Evolutionary conservation across 768 basidiomycete species (phyloP).

Genomic region (Termitomyces heimii): DNA sequence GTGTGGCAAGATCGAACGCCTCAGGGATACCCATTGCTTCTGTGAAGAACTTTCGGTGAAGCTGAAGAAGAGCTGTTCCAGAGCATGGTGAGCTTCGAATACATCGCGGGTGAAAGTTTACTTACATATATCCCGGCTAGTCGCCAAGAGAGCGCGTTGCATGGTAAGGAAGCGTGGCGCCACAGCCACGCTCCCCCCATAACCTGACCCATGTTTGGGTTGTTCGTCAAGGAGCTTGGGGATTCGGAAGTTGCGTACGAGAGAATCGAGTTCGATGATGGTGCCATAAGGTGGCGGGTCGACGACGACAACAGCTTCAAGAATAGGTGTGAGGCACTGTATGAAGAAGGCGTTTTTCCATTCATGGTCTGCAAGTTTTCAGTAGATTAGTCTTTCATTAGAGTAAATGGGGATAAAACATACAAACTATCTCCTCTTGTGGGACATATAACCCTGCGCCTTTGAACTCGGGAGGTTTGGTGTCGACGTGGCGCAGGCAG

Average conservation of each 20-base stretch:
- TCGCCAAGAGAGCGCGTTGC: slow-evolving; percentile 57
- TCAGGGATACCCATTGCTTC: slow-evolving; percentile 52
- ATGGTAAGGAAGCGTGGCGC: slow-evolving; percentile 51
- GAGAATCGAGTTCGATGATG: slow-evolving; percentile 47
- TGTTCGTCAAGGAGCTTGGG: slow-evolving; percentile 45
- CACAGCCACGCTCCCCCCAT: slow-evolving; percentile 10
- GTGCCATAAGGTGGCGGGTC: slow-evolving; percentile 44
- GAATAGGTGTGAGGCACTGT: slow-evolving; percentile 55
- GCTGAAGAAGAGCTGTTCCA: slow-evolving; percentile 53
- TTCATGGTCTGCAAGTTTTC: slow-evolving; percentile 53
- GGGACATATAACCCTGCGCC: slow-evolving; percentile 43
- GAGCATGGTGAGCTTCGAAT: background rate
- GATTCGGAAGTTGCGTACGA: slow-evolving; percentile 48
- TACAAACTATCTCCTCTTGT: slow-evolving; percentile 46
- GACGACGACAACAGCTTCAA: slow-evolving; percentile 51
- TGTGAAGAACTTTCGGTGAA: slow-evolving; percentile 65
- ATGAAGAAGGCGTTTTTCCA: slow-evolving; percentile 68
- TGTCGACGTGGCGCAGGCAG: slow-evolving; percentile 58
- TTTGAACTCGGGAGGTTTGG: slow-evolving; percentile 45
- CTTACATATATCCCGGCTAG: slow-evolving; percentile 60
- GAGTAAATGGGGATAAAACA: slow-evolving; percentile 13
- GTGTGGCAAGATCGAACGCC: slow-evolving; percentile 45
- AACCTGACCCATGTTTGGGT: slow-evolving; percentile 19
- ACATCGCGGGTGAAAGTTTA: background rate
- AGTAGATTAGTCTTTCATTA: slow-evolving; percentile 9